Percentiles rank a stretch among this genome's conserved stretches.
These are phyloP conservation scores for Incumbomyces lentus DNA, from an alignment of 2,329 filamentous ascomycete species.

Conservation along the genomic window DNA sequence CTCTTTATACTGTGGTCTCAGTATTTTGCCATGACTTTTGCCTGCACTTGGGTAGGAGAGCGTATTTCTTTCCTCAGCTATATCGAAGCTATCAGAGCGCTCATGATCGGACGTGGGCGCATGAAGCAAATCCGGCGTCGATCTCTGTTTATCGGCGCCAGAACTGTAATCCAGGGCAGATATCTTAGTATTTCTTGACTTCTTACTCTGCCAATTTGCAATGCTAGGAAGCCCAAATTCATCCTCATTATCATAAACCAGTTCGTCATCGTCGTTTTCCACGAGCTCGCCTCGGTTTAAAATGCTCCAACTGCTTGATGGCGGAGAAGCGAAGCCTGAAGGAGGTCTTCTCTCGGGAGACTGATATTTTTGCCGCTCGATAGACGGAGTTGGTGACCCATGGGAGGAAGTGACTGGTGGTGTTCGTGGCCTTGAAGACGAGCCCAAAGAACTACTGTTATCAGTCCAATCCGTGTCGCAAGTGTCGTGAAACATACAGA, in stretches of 20 bases:
- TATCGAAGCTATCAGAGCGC: conserved; percentile 81
- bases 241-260: conserved; percentile 77
- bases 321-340: conserved; percentile 49
- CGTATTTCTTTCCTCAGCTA: conserved; percentile 77
- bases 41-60: conserved; percentile 79
- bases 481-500: conserved; percentile 45
- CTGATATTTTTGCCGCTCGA: conserved; percentile 13
- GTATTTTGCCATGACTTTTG: conserved; percentile 86
- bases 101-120: conserved; percentile 25
- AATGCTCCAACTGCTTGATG: conserved; percentile 73
- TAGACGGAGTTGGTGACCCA: conserved; percentile 12
- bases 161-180: conserved; percentile 1
- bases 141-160: conserved; percentile 10
- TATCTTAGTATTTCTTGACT: conserved; percentile 32
- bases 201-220: conserved; percentile 75
- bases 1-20: conserved; percentile 95
- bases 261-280: conserved; percentile 54
- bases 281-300: conserved; percentile 57
- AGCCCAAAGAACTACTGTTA: conserved; percentile 12
- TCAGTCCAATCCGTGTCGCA: background rate
- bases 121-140: conserved; percentile 12
- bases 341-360: conserved; percentile 17
- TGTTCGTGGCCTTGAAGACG: conserved; percentile 24
- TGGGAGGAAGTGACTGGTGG: conserved; percentile 16
- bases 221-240: conserved; percentile 92